phyloP scores from a whole-genome alignment of 2,329 filamentous ascomycete species.

The Atkinsonella hypoxylon region DNA sequence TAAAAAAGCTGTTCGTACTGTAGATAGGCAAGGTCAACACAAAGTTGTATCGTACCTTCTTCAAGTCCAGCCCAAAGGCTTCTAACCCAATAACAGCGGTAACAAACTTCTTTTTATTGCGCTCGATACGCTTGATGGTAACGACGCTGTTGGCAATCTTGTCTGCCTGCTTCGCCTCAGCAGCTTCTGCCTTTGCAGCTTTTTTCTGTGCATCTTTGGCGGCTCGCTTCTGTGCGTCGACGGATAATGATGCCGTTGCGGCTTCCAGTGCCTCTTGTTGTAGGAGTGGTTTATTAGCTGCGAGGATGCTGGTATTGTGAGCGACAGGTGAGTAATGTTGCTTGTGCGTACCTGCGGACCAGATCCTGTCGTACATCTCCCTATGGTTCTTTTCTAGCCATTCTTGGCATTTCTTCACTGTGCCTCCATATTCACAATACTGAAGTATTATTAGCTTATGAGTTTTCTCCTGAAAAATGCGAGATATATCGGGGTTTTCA shows the following conservation, averaged over 20 bases:
- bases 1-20: not conserved
- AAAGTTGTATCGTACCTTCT: conserved; percentile 47
- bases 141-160: conserved; percentile 73
- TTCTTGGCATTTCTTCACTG: conserved; percentile 91
- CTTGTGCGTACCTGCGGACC: conserved; percentile 62
- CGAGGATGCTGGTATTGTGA: not conserved
- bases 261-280: conserved; percentile 63
- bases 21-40: not conserved
- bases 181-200: conserved; percentile 81
- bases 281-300: not conserved
- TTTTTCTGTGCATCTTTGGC: conserved; percentile 97
- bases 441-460: conserved; percentile 23
- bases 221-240: conserved; percentile 88
- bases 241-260: conserved; percentile 71
- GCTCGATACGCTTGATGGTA: conserved; percentile 90
- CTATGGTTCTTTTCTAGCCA: conserved; percentile 74
- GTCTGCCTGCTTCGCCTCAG: conserved; percentile 72
- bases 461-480: not conserved
- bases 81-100: conserved; percentile 88
- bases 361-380: conserved; percentile 64
- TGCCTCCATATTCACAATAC: conserved; percentile 99
- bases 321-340: not conserved
- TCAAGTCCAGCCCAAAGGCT: conserved; percentile 80
- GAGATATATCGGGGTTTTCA: not conserved
- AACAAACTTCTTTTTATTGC: conserved; percentile 95